Evolutionary conservation across 345 rosid genomes (phyloP).

Genomic region (Aquilaria yunnanensis): DNA sequence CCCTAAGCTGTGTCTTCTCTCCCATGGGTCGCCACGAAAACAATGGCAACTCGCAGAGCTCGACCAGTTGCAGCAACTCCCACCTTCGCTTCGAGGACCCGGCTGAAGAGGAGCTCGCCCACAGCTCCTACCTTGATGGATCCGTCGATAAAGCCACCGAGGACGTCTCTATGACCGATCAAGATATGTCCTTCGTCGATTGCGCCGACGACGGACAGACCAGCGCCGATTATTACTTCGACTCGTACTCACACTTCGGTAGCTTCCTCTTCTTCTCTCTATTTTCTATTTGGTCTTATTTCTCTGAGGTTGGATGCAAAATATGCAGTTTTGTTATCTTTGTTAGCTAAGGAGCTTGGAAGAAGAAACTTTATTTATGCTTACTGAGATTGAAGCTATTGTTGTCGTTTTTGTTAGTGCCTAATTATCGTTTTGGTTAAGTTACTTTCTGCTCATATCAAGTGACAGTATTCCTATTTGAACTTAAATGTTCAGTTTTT

Average conservation of each 20-base stretch:
- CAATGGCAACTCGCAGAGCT: conserved; percentile 24
- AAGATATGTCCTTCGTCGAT: conserved; percentile 27
- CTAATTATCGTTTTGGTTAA: too few species aligned
- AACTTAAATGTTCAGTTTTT: too few species aligned
- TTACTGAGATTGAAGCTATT: too few species aligned
- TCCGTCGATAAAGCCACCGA: conserved; percentile 28
- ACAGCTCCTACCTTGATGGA: conserved; percentile 36
- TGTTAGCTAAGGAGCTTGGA: too few species aligned
- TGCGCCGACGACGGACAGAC: conserved; percentile 50
- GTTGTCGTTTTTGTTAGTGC: too few species aligned
- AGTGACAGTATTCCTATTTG: too few species aligned
- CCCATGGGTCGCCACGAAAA: conserved; percentile 37
- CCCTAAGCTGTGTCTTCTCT: conserved; percentile 12
- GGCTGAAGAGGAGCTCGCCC: conserved; percentile 35
- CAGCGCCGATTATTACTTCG: conserved; percentile 98
- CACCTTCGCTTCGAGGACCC: conserved; percentile 46
- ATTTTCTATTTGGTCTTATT: neutral
- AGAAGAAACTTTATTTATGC: too few species aligned
- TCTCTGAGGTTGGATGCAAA: neutral
- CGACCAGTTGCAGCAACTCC: conserved; percentile 20
- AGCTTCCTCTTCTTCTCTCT: conserved; percentile 8
- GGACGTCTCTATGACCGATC: conserved; percentile 50
- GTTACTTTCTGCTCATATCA: too few species aligned
- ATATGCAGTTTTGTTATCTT: too few species aligned
- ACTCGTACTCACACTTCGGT: conserved; percentile 99